phyloP scores from a whole-genome alignment of 2,329 filamentous ascomycete genomes.

The Fusarium lateritium region DNA sequence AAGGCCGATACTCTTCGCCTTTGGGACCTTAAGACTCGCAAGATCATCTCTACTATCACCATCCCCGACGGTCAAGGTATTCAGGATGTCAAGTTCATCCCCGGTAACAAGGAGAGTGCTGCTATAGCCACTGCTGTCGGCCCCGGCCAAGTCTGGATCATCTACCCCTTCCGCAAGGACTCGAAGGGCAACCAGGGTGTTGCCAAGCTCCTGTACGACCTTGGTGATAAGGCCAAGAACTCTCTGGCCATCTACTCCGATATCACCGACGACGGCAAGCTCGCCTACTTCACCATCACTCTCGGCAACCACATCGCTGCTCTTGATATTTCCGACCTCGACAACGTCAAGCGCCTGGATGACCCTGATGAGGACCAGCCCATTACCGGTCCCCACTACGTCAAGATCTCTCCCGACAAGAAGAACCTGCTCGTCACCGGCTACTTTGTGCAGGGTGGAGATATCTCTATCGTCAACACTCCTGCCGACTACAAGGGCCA shows the following conservation, averaged over 20 bases:
- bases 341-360: conserved; percentile 72
- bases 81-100: conserved; percentile 77
- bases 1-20: conserved; percentile 71
- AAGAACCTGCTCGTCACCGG: conserved; percentile 76
- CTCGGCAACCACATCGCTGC: conserved; percentile 70
- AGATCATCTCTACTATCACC: conserved; percentile 72
- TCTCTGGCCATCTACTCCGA: conserved; percentile 73
- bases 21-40: conserved; percentile 68
- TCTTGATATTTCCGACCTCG: conserved; percentile 62
- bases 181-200: conserved; percentile 69
- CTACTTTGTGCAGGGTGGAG: conserved; percentile 75
- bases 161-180: conserved; percentile 72
- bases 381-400: conserved; percentile 73
- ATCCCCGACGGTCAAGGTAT: conserved; percentile 73
- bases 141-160: conserved; percentile 74
- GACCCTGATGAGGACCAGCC: conserved; percentile 71
- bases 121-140: conserved; percentile 73
- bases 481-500: conserved; percentile 74
- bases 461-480: conserved; percentile 73
- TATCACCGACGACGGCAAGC: conserved; percentile 70
- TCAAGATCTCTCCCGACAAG: conserved; percentile 75
- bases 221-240: conserved; percentile 69
- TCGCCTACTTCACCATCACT: conserved; percentile 72
- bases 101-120: conserved; percentile 69
- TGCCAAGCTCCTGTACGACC: conserved; percentile 70